phyloP scores from a whole-genome alignment of 2,329 filamentous ascomycete species.

The Aureobasidium zeae region DNA sequence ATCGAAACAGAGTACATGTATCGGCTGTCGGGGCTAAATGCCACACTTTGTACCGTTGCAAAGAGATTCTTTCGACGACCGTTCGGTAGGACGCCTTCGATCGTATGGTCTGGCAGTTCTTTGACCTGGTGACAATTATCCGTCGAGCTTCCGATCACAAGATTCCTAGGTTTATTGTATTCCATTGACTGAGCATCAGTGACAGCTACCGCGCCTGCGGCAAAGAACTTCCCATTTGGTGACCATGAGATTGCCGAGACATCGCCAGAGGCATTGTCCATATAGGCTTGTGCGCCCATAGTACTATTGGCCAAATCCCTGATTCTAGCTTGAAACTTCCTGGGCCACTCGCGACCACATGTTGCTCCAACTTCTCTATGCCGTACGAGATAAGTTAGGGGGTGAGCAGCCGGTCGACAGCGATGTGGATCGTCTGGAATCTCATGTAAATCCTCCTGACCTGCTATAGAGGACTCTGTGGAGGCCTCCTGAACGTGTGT shows the following conservation, averaged over 20 bases:
- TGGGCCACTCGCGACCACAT: neutral
- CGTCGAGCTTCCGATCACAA: constrained; percentile 43
- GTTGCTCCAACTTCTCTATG: constrained; percentile 5
- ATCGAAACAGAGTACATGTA: constrained; percentile 34
- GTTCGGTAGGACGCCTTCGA: constrained; percentile 33
- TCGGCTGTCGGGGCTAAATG: constrained; percentile 40
- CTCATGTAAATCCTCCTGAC: neutral
- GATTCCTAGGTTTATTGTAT: constrained; percentile 51
- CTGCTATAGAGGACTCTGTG: neutral
- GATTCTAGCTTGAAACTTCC: neutral
- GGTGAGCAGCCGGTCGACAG: neutral
- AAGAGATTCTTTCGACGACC: constrained; percentile 46
- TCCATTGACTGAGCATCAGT: constrained; percentile 48
- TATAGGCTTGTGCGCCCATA: constrained; percentile 38
- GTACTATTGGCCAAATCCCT: constrained; percentile 23
- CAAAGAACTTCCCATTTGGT: constrained; percentile 45
- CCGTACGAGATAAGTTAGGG: neutral
- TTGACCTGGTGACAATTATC: constrained; percentile 35
- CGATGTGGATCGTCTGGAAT: neutral
- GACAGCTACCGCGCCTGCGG: constrained; percentile 48
- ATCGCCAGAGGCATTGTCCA: constrained; percentile 51
- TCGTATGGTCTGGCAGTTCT: constrained; percentile 47
- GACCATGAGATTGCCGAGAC: constrained; percentile 50
- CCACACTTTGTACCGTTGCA: constrained; percentile 46
- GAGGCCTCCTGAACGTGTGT: neutral